phyloP scores from a whole-genome alignment of 1,284 basidiomycete species.

The Leucoagaricus sp. region DNA sequence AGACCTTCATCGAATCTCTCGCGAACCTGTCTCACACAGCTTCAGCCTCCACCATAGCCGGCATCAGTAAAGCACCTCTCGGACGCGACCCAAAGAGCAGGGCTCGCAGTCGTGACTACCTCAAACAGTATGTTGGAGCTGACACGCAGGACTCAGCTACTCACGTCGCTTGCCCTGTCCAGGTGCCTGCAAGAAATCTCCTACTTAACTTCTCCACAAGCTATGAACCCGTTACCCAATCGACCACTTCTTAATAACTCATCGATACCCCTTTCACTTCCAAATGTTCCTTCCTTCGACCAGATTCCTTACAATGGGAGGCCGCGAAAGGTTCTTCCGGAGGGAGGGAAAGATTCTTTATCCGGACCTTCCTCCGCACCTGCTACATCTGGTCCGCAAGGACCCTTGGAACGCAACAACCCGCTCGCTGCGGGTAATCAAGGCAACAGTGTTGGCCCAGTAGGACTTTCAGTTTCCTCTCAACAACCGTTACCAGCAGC shows the following conservation, averaged over 20 bases:
- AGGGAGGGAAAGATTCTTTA: slow-evolving; percentile 65
- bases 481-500: slow-evolving; percentile 25
- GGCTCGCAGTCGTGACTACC: slow-evolving; percentile 92
- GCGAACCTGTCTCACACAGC: slow-evolving; percentile 46
- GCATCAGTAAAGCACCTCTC: slow-evolving; percentile 69
- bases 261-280: slow-evolving; percentile 62
- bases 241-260: slow-evolving; percentile 73
- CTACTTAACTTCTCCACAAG: slow-evolving; percentile 94
- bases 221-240: slow-evolving; percentile 94
- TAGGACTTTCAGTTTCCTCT: slow-evolving; percentile 32
- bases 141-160: slow-evolving; percentile 10
- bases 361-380: slow-evolving; percentile 53
- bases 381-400: slow-evolving; percentile 39
- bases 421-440: slow-evolving; percentile 39
- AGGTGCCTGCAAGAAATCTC: slow-evolving; percentile 97
- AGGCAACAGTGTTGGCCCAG: slow-evolving; percentile 39
- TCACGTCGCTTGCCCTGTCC: slow-evolving; percentile 9
- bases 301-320: slow-evolving; percentile 72
- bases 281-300: slow-evolving; percentile 73
- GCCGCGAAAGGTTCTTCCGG: slow-evolving; percentile 77
- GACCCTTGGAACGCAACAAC: slow-evolving; percentile 52
- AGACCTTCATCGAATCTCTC: slow-evolving; percentile 61
- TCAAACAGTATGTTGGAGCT: slow-evolving; percentile 80
- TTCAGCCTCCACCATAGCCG: slow-evolving; percentile 41
- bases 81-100: slow-evolving; percentile 92